Percentiles rank a stretch among this genome's conserved stretches.
phyloP scores from a whole-genome alignment of 2,329 filamentous ascomycete genomes.

The Colletotrichum cuscutae region DNA sequence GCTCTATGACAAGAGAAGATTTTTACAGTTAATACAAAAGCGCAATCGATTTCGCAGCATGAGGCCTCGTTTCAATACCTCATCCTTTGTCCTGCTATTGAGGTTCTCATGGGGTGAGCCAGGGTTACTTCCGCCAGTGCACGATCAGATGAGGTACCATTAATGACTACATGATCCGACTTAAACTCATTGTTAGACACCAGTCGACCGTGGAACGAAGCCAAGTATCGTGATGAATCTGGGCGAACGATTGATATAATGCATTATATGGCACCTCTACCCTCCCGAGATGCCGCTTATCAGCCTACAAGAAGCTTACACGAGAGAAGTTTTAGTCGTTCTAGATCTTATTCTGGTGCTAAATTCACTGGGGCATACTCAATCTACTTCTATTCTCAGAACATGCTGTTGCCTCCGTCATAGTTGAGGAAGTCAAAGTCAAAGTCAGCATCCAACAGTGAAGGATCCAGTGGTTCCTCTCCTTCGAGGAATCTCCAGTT shows the following conservation, averaged over 20 bases:
- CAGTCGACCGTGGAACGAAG: not conserved
- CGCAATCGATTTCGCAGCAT: not conserved
- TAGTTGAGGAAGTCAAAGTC: too few species aligned
- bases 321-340: too few species aligned
- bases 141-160: not conserved
- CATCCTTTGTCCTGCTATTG: accelerated
- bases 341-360: too few species aligned
- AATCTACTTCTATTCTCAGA: too few species aligned
- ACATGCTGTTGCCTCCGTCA: too few species aligned
- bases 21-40: not conserved
- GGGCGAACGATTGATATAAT: accelerated
- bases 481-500: too few species aligned
- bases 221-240: not conserved
- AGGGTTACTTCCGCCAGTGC: accelerated
- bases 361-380: accelerated
- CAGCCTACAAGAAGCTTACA: too few species aligned
- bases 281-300: not conserved
- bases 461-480: too few species aligned
- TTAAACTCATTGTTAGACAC: accelerated
- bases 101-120: not conserved
- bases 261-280: not conserved
- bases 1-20: not conserved
- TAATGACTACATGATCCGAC: not conserved
- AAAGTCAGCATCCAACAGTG: too few species aligned
- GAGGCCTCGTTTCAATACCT: accelerated